A percentile compares a stretch with the other conserved stretches of the same genome.
phyloP scores from a whole-genome alignment of 2,329 filamentous ascomycete genomes.

The Fusarium redolens region DNA sequence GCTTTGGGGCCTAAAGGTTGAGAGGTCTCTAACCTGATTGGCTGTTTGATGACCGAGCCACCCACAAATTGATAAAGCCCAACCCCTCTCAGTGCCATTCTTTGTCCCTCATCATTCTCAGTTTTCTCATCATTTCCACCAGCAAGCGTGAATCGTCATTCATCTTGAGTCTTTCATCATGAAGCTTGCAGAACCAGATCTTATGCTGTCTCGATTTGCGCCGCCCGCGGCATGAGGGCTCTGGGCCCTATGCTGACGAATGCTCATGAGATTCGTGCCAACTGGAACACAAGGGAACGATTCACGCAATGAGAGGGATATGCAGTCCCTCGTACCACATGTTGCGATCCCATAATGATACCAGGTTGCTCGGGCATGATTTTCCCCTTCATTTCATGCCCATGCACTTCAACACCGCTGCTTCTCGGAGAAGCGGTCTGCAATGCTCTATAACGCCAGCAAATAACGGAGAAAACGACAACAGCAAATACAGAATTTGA shows the following conservation, averaged over 20 bases:
- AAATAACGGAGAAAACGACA: not conserved
- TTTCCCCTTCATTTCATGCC: not conserved
- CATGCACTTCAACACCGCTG: not conserved
- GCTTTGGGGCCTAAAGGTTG: not conserved
- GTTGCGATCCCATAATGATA: not conserved
- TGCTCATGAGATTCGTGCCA: not conserved
- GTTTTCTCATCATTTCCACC: not conserved
- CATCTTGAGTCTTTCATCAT: not conserved
- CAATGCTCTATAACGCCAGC: not conserved
- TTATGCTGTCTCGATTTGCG: not conserved
- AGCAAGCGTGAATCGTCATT: not conserved
- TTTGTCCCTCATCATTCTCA: conserved; percentile 21
- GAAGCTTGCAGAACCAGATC: not conserved
- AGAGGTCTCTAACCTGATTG: conserved; percentile 14
- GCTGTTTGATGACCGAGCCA: not conserved
- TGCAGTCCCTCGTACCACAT: not conserved
- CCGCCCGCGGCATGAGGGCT: not conserved
- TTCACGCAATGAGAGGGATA: not conserved
- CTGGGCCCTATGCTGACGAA: not conserved
- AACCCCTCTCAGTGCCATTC: conserved; percentile 14
- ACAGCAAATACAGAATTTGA: not conserved
- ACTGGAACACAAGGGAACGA: not conserved
- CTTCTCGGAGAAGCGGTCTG: not conserved
- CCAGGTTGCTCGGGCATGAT: not conserved
- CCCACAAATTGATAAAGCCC: conserved; percentile 30